These are phyloP conservation scores for Coniophora puteana DNA, from an alignment of 1,284 basidiomycete genomes.

Conservation along the genomic window DNA sequence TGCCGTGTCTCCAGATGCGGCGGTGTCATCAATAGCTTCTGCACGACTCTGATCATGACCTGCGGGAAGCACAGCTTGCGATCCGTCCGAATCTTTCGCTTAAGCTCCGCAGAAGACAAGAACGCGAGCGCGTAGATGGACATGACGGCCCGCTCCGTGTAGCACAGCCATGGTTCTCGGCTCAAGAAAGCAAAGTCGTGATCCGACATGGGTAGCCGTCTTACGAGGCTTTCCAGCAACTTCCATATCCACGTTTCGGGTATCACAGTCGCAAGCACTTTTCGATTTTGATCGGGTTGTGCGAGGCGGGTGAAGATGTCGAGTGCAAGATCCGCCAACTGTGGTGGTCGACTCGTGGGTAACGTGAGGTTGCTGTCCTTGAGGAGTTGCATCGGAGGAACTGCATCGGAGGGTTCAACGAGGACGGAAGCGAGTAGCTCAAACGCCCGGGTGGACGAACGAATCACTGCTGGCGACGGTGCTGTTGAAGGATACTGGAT, in stretches of 20 bases:
- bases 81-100: slow-evolving; percentile 63
- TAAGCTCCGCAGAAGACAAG: slow-evolving; percentile 72
- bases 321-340: slow-evolving; percentile 72
- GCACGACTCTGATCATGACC: slow-evolving; percentile 64
- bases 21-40: slow-evolving; percentile 47
- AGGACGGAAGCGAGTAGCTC: slow-evolving; percentile 76
- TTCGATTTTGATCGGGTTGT: slow-evolving; percentile 78
- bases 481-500: slow-evolving; percentile 41
- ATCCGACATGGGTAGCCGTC: slow-evolving; percentile 78
- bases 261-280: slow-evolving; percentile 61
- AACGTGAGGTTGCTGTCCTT: slow-evolving; percentile 45
- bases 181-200: slow-evolving; percentile 71
- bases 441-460: slow-evolving; percentile 56
- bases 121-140: slow-evolving; percentile 86
- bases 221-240: slow-evolving; percentile 70
- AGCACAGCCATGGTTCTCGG: slow-evolving; percentile 70
- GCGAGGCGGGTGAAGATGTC: slow-evolving; percentile 80
- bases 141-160: slow-evolving; percentile 77
- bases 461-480: slow-evolving; percentile 34
- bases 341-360: slow-evolving; percentile 47
- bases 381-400: slow-evolving; percentile 57
- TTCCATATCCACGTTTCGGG: slow-evolving; percentile 55
- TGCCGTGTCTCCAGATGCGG: slow-evolving; percentile 44
- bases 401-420: slow-evolving; percentile 62
- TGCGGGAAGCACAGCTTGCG: slow-evolving; percentile 55